Evolutionary conservation across 208 protist species (phyloP).

Genomic region (Trypanosoma avium): DNA sequence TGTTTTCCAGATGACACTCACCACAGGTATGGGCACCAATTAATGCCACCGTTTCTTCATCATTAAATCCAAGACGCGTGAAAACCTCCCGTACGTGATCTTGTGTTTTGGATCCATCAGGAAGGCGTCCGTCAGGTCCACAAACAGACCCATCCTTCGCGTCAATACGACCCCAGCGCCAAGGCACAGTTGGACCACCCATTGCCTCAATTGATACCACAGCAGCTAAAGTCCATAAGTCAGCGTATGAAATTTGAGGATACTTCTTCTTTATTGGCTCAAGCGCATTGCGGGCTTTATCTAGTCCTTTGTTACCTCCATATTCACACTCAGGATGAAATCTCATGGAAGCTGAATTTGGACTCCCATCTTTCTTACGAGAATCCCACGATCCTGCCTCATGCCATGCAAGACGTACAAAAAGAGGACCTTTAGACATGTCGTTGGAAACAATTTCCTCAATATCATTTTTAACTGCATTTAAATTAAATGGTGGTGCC

Average conservation of each 20-base stretch:
- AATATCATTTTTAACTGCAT: constrained; percentile 48
- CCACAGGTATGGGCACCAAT: constrained; percentile 92
- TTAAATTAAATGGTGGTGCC: constrained; percentile 58
- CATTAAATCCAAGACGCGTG: constrained; percentile 90
- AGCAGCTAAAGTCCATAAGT: constrained; percentile 90
- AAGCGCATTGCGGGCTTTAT: constrained; percentile 73
- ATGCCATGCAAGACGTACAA: constrained; percentile 84
- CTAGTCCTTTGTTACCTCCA: constrained; percentile 86
- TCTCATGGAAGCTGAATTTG: constrained; percentile 79
- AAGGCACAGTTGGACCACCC: constrained; percentile 88
- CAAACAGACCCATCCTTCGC: constrained; percentile 66
- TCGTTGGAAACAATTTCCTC: constrained; percentile 54
- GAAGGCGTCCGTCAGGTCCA: constrained; percentile 84
- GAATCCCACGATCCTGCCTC: constrained; percentile 70
- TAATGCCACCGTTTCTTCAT: constrained; percentile 93
- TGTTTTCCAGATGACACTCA: constrained; percentile 83
- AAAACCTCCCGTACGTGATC: constrained; percentile 89
- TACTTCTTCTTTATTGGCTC: constrained; percentile 88
- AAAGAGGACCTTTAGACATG: constrained; percentile 46
- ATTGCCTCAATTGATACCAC: constrained; percentile 92
- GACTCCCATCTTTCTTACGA: constrained; percentile 54
- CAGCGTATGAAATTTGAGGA: constrained; percentile 91
- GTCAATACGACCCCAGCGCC: constrained; percentile 80
- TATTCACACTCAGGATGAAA: constrained; percentile 79
- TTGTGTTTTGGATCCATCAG: constrained; percentile 76